Evolutionary conservation across 345 rosid genomes (phyloP).

Genomic region (Lagerstroemia speciosa): DNA sequence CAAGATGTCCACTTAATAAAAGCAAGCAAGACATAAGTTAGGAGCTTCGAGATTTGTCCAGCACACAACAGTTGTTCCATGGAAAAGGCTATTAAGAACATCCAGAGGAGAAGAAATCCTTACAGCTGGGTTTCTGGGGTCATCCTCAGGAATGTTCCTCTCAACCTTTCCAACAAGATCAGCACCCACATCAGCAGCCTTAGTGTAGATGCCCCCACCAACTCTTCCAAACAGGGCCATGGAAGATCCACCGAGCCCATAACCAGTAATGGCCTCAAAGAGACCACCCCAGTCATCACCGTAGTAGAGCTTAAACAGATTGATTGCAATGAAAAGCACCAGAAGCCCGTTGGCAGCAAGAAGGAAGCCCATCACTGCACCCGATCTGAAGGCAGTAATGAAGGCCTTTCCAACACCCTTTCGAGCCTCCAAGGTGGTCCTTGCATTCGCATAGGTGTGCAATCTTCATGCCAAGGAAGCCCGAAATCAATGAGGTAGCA

Average conservation of each 20-base stretch:
- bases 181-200: slow-evolving; percentile 89
- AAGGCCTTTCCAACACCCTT: slow-evolving; percentile 90
- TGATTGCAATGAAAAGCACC: slow-evolving; percentile 61
- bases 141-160: slow-evolving; percentile 75
- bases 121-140: slow-evolving; percentile 83
- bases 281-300: slow-evolving; percentile 81
- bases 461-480: slow-evolving; percentile 92
- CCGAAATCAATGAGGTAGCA: slow-evolving; percentile 67
- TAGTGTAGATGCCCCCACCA: slow-evolving; percentile 79
- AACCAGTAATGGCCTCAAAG: slow-evolving; percentile 77
- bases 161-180: slow-evolving; percentile 86
- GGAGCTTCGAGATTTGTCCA: no score
- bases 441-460: slow-evolving; percentile 87
- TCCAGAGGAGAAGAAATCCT: slow-evolving; percentile 14
- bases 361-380: slow-evolving; percentile 82
- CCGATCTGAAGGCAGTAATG: slow-evolving; percentile 62
- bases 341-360: slow-evolving; percentile 75
- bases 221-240: slow-evolving; percentile 86
- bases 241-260: slow-evolving; percentile 85
- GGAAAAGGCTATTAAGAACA: background rate
- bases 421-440: slow-evolving; percentile 83
- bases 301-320: slow-evolving; percentile 60
- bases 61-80: background rate
- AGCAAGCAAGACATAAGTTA: background rate
- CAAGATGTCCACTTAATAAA: background rate